Conservation (phyloP, 73 alveolate species). For the Uronychia binucleata region DNA sequence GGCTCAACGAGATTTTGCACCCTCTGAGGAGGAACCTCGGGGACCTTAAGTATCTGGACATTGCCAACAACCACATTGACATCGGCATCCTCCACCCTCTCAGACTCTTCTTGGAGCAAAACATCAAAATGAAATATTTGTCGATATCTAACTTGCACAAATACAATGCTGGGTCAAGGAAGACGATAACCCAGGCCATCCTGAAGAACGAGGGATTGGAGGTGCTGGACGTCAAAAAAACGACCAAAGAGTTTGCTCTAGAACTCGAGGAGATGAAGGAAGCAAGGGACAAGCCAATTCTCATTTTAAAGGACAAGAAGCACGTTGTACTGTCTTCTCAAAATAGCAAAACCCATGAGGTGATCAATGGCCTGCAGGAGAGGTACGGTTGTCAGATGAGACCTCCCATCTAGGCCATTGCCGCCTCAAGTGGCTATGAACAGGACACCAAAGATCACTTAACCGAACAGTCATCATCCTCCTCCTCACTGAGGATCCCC, state of each 20-base stretch:
- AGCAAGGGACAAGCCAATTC: neutral
- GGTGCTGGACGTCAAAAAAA: constrained; percentile 17
- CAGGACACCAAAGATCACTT: neutral
- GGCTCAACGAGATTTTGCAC: neutral
- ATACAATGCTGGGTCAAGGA: constrained; percentile 8
- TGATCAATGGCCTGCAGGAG: neutral
- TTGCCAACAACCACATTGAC: constrained; percentile 29
- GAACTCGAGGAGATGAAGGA: constrained; percentile 12
- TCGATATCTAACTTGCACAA: constrained; percentile 22
- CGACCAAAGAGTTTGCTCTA: constrained; percentile 17
- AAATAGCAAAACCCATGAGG: neutral
- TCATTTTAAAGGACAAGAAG: neutral
- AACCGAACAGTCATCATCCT: neutral
- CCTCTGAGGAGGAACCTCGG: neutral
- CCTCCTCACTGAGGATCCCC: neutral
- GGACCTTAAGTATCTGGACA: constrained; percentile 25
- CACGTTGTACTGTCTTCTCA: neutral
- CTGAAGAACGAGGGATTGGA: neutral
- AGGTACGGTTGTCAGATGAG: no score
- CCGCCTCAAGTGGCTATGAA: neutral
- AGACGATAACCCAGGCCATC: constrained; percentile 1
- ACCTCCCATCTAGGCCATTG: neutral
- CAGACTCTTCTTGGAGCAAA: constrained; percentile 15
- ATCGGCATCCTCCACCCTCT: constrained; percentile 21
- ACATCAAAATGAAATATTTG: constrained; percentile 16